Percentiles rank a stretch among this genome's conserved stretches.
phyloP scores from a whole-genome alignment of 305 asterid genomes.

The Fraxinus angustifolia region DNA sequence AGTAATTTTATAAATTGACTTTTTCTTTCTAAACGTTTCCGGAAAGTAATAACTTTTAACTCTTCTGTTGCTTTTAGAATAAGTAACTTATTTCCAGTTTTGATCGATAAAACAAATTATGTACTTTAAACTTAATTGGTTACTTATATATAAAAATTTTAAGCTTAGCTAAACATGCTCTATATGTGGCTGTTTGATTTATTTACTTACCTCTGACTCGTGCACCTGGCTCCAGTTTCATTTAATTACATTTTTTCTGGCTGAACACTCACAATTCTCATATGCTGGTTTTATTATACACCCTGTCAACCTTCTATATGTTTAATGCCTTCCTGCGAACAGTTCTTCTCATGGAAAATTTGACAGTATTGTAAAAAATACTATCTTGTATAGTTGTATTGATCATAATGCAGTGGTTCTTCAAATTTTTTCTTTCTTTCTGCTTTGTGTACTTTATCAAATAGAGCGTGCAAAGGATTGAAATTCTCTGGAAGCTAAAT shows the following conservation, averaged over 20 bases:
- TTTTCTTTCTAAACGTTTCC: background rate
- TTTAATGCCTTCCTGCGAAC: background rate
- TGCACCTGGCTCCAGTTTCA: slow-evolving; percentile 4
- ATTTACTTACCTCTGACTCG: background rate
- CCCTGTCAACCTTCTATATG: background rate
- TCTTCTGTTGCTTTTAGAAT: background rate
- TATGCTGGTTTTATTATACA: background rate
- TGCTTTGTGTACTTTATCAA: background rate
- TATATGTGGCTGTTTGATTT: background rate
- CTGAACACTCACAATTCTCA: background rate
- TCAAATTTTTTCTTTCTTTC: background rate
- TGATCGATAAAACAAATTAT: background rate
- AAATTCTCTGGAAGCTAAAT: background rate
- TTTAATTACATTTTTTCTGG: background rate
- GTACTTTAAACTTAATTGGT: background rate
- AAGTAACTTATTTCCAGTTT: background rate
- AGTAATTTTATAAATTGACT: background rate
- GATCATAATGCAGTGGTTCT: background rate
- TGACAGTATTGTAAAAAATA: background rate
- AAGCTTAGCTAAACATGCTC: background rate
- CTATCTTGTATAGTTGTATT: background rate
- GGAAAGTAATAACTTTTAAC: background rate
- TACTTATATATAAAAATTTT: background rate
- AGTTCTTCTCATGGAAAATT: background rate
- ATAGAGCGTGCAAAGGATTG: background rate